Base-by-base conservation (phyloP, 169 alveolate species). In the Cryptosporidium ubiquitum region DNA sequence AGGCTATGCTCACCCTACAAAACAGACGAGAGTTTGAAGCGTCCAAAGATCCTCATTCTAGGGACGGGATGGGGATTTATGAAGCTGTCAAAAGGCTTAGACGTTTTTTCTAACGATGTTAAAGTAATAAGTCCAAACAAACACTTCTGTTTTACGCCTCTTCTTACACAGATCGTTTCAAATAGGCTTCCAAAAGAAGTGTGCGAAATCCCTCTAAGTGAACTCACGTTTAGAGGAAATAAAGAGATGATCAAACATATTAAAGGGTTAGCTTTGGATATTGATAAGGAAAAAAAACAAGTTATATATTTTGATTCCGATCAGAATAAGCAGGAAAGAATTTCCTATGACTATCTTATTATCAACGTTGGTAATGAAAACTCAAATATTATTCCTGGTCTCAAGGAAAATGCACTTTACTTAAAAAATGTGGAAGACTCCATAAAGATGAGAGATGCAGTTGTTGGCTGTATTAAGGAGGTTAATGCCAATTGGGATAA, bases 1-100 rank as follows among this genome's bases (percentile, higher is more conserved):
- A 37, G 1, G 49, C 3, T 64, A 0, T 31, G 26, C 16, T 64
- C 71, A 5, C 52, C 42, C 3, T 64, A 20, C 33, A 29, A 29
- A 37, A 16, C 33, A n/a, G 51, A 33, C 29, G 71, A 6, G 18
- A 64, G 47, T 9, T 64, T 35, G 40, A 26, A 49, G 10, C 71
- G 71, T 23, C 71, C 71, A 64, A 64, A 18, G 71, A 10, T 64
- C 2, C 52, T 64, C 47, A 60, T 79, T 39, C 5, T 79, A 29
- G 89, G 89, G 2, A 66, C 79, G 1, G 89, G 89, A 3, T 79
- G 89, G 89, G 89, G 89, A n/a, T 79, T 79, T 49, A 49, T 64
- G 37, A 64, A 29, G 18, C 37, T 79, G 40, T 58, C 75, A 18
- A 10, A 23, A 0, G 64, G 66, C 14, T 66, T 79, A 14, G 79